Conservation (phyloP, 176 grass and related monocot genomes). For the Rhynchospora pubera region DNA sequence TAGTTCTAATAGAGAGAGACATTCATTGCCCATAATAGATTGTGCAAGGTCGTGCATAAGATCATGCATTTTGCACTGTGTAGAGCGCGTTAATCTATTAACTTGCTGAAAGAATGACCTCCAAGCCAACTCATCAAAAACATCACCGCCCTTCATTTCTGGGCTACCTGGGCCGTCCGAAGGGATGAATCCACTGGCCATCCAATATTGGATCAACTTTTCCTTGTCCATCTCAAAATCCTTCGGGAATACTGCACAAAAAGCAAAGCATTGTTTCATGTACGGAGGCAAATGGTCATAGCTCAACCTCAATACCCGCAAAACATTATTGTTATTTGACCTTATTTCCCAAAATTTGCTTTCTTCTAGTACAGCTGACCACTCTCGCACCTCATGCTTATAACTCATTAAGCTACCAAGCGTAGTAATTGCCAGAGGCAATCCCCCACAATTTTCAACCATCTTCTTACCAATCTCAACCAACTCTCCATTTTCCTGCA, state of each 20-base stretch:
- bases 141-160: not conserved
- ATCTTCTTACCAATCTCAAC: not conserved
- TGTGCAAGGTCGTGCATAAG: constrained; percentile 5
- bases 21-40: not conserved
- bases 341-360: not conserved
- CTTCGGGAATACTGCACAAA: constrained; percentile 23
- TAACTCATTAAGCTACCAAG: constrained; percentile 32
- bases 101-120: constrained; percentile 26
- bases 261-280: constrained; percentile 24
- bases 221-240: constrained; percentile 28
- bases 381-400: constrained; percentile 1
- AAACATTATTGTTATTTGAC: not conserved
- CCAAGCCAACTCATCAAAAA: constrained; percentile 17
- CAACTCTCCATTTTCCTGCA: not conserved
- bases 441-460: constrained; percentile 15
- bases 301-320: constrained; percentile 23
- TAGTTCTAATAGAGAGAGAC: constrained; percentile 7
- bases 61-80: constrained; percentile 18
- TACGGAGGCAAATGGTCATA: constrained; percentile 5
- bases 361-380: not conserved
- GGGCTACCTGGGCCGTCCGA: not conserved
- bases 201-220: constrained; percentile 18
- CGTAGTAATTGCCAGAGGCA: constrained; percentile 26
- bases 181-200: constrained; percentile 22
- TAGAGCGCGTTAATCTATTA: too few species aligned